Evolutionary conservation across 257 asterid species (phyloP).

Genomic region (Knoxia roxburghii): DNA sequence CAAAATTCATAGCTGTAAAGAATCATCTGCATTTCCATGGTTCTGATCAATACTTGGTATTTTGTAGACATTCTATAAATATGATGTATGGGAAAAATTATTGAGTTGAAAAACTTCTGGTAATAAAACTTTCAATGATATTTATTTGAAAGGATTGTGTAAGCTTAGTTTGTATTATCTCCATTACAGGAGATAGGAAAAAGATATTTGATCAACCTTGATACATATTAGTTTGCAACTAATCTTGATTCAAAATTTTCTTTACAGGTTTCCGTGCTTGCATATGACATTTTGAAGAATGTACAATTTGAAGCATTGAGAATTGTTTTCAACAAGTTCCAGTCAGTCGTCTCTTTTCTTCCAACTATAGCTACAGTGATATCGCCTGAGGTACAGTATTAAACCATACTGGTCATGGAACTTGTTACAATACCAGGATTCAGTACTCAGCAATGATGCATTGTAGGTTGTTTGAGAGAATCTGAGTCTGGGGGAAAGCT

Average conservation of each 20-base stretch:
- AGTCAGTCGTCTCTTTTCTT: slow-evolving; percentile 65
- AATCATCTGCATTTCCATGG: too few relatives aligned
- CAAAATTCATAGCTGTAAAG: too few relatives aligned
- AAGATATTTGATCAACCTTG: not conserved
- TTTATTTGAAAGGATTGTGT: not conserved
- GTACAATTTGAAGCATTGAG: slow-evolving; percentile 86
- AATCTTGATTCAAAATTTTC: not conserved
- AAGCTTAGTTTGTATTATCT: not conserved
- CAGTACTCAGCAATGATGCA: slow-evolving; percentile 22
- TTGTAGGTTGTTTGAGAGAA: slow-evolving; percentile 72
- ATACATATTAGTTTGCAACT: not conserved
- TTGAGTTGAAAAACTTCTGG: not conserved
- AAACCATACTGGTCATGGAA: not conserved
- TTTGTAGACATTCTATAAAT: not conserved
- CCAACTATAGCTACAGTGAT: slow-evolving; percentile 78
- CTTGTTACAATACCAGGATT: slow-evolving; percentile 13
- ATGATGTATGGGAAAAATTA: not conserved
- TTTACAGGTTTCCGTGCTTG: slow-evolving; percentile 86
- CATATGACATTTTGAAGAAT: slow-evolving; percentile 92
- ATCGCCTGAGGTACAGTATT: slow-evolving; percentile 79
- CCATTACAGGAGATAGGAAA: not conserved
- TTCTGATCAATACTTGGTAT: not conserved
- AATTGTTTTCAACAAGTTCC: slow-evolving; percentile 87
- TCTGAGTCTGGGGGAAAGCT: slow-evolving; percentile 91
- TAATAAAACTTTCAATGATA: not conserved